Base-by-base conservation (phyloP, 257 asterid genomes). In the Apocynum venetum region DNA sequence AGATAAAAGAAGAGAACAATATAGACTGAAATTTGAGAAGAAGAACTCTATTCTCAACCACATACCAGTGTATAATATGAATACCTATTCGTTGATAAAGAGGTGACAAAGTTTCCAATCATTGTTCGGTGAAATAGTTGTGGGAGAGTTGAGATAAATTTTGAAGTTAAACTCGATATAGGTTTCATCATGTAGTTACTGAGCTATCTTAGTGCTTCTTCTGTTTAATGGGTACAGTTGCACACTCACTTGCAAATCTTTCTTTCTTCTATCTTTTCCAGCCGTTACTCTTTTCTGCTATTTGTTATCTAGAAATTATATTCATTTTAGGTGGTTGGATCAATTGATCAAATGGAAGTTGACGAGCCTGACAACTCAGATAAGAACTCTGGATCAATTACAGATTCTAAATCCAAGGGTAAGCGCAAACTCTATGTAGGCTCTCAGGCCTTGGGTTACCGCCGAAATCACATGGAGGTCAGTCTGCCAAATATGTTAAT, bases 391-490 rank as follows among this genome's bases (percentile, higher is more conserved):
- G 97, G 89, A 76, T 83, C 92, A 75, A 84, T 79, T 65, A 84
- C 85, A 38, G 97, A 93, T 73, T 68, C 96, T 79, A 93, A 89
- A 87, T 75, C 97, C 81, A 96, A 86, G 93, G 87, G 86, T 72
- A 96, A 91, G 85, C 93, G 88, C 3, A 91, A 84, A 72, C 82
- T 89, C 60, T 96, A 87, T 85, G 95, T 96, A 31, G 99, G 99
- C 76, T 87, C 96, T 69, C 99, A 96, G 83, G 91, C 91, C 82
- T 75, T 96, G 88, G 97, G 99, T 65, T 96, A 80, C 77, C 97
- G 97, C 73, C 86, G 98, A 85, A 97, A 96, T 85, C 86, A 87
- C 78, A 93, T 96, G 98, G 98, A 96, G 96, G 99, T 90, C n/a
- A 78, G 85, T 78, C 46, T 64, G 53, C 65, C 69, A 70, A 66